These are phyloP conservation scores for Paradendryphiella salina DNA, from an alignment of 2,329 filamentous ascomycete genomes.

Conservation along the genomic window DNA sequence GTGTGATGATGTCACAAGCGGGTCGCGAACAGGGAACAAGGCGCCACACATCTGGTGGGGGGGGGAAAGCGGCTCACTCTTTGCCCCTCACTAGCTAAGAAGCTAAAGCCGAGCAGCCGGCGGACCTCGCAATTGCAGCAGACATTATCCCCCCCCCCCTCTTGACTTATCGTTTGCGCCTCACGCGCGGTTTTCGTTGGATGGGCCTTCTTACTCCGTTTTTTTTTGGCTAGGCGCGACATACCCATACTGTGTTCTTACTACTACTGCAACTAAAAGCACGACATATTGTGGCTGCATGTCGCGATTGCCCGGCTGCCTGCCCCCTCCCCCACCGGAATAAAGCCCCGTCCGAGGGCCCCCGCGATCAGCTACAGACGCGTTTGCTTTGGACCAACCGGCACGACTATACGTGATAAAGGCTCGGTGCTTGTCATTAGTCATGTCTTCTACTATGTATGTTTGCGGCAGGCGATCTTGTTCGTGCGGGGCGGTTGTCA, in stretches of 20 bases:
- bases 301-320: constrained; percentile 7
- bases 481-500: neutral
- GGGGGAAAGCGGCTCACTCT: too few species aligned
- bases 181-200: neutral
- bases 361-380: neutral
- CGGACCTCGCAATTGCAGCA: constrained; percentile 18
- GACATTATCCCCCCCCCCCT: constrained; percentile 1
- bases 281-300: constrained; percentile 25
- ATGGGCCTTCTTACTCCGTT: constrained; percentile 2
- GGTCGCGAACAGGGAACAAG: constrained; percentile 2
- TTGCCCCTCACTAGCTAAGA: constrained; percentile 18
- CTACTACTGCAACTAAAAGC: constrained; percentile 11
- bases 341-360: neutral
- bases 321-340: neutral
- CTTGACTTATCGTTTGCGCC: constrained; percentile 7
- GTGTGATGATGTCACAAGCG: constrained; percentile 20
- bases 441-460: neutral
- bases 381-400: neutral
- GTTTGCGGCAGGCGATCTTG: too few species aligned
- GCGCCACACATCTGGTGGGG: constrained; percentile 1
- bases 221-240: too few species aligned
- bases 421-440: neutral
- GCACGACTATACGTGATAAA: neutral
- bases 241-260: neutral
- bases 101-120: constrained; percentile 17